These are phyloP conservation scores for Chaetomium olivaceum DNA, from an alignment of 2,329 filamentous ascomycete species.

Conservation along the genomic window DNA sequence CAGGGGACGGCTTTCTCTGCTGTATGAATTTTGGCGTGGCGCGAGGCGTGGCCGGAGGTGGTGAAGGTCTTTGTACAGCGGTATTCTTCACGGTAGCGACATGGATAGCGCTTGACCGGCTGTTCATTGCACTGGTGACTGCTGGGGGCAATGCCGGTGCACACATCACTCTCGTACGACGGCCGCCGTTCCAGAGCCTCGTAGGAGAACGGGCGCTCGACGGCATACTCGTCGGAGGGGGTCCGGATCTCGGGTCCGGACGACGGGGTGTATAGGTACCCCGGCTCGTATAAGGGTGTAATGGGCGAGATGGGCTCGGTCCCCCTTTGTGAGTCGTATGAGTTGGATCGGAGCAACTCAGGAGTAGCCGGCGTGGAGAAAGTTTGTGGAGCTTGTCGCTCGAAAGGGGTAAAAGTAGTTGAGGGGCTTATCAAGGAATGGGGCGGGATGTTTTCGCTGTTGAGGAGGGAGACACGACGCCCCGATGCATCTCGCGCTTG, in stretches of 20 bases:
- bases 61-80: slow-evolving; percentile 79
- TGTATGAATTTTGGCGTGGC: slow-evolving; percentile 82
- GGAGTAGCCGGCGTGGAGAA: slow-evolving; percentile 56
- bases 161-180: slow-evolving; percentile 55
- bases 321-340: slow-evolving; percentile 61
- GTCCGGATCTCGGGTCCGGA: slow-evolving; percentile 28
- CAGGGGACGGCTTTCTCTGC: slow-evolving; percentile 74
- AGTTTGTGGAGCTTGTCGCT: slow-evolving; percentile 40
- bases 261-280: slow-evolving; percentile 16
- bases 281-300: slow-evolving; percentile 50
- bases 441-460: slow-evolving; percentile 50
- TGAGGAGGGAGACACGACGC: slow-evolving; percentile 60
- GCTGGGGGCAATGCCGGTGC: slow-evolving; percentile 34
- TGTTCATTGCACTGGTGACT: slow-evolving; percentile 39
- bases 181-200: slow-evolving; percentile 43
- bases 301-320: slow-evolving; percentile 56
- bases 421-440: slow-evolving; percentile 25
- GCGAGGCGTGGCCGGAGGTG: slow-evolving; percentile 80
- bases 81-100: slow-evolving; percentile 69
- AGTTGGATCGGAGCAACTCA: slow-evolving; percentile 60
- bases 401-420: slow-evolving; percentile 25
- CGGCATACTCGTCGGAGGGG: slow-evolving; percentile 42
- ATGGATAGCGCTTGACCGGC: slow-evolving; percentile 68
- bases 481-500: slow-evolving; percentile 56
- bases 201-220: slow-evolving; percentile 34